Evolutionary conservation across 2,329 filamentous ascomycete species (phyloP), one percentile per base, ranked within the genome.

Genomic region (Thermothelomyces thermophilus): DNA sequence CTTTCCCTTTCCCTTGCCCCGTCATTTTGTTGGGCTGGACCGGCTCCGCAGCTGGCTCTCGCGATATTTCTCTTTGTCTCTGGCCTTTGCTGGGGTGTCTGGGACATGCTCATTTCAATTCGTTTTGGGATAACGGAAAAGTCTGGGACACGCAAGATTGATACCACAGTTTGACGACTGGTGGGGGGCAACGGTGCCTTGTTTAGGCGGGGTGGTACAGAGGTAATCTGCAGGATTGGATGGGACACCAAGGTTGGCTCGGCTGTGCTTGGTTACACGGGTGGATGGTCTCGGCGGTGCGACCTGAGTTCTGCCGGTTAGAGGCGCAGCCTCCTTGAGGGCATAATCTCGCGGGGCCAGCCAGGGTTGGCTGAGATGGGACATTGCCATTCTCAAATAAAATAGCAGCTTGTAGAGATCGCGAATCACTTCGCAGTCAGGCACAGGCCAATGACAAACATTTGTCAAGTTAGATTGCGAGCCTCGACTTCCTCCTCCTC

Each of bases 191-290:
- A 26, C 43, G 41, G 41, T 46, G 26, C 42, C 34, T 44, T 45
- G 36, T 46, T 16, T 16, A 41, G 51, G 41, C 24, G 24, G 50
- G 43, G 44, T n/a, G n/a, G n/a, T n/a, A n/a, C n/a, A n/a, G 53
- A 55, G 55, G 19, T 49, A 54, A 44, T 57, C 46, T 53, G 45
- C 42, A 46, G n/a, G n/a, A 42, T 41, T 45, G 19, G 37, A 48
- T 39, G 31, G 14, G 50, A 52, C 54, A 54, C 50, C 54, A 49
- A 37, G 46, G 11, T 31, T 44, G 9, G 9, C 24, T 26, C 24
- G 24, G 24, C 24, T 26, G 24, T 9, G 24, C 31, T 49, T 14
- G 35, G 45, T 48, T 53, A 45, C 49, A 50, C 36, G 45, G 36
- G 30, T 46, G 45, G 48, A 42, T 45, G 43, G 50, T 53, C 41